A percentile compares a stretch with the other conserved stretches of the same genome.
Evolutionary conservation across 805 yeast genomes (phyloP).

Genomic region (Ogataea nonfermentans): DNA sequence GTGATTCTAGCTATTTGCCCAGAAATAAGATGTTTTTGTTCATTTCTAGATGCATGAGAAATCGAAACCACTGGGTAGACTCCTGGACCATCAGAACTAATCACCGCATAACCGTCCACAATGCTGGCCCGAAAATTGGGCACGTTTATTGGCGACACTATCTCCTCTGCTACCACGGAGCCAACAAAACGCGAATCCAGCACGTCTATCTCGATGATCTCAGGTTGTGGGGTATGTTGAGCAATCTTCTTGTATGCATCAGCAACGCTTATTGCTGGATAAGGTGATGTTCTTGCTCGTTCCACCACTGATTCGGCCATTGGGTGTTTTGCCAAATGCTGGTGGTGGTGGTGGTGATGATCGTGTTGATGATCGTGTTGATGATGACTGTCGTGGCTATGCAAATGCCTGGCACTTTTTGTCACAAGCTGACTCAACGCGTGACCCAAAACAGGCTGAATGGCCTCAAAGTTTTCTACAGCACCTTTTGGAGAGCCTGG

Average conservation of each 20-base stretch:
- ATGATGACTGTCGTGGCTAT: conserved; percentile 31
- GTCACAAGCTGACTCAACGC: conserved; percentile 40
- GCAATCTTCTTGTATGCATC: conserved; percentile 39
- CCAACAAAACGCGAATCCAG: conserved; percentile 34
- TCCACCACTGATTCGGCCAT: conserved; percentile 37
- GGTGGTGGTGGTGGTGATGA: conserved; percentile 17
- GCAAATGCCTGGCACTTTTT: conserved; percentile 41
- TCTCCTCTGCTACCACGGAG: conserved; percentile 41
- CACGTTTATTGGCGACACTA: conserved; percentile 38
- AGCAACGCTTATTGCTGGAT: conserved; percentile 42
- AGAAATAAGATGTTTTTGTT: conserved; percentile 15
- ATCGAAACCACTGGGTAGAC: conserved; percentile 39
- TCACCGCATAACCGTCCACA: conserved; percentile 56
- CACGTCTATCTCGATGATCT: conserved; percentile 25
- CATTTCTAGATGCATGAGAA: conserved; percentile 40
- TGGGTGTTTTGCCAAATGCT: conserved; percentile 38
- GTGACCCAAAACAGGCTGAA: conserved; percentile 40
- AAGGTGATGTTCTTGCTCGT: conserved; percentile 49
- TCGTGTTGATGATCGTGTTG: conserved; percentile 21
- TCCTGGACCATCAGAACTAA: conserved; percentile 45
- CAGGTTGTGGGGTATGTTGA: conserved; percentile 34
- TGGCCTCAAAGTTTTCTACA: conserved; percentile 41
- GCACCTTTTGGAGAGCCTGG: conserved; percentile 57
- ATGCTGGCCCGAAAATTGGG: conserved; percentile 54
- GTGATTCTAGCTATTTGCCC: conserved; percentile 47